These are phyloP conservation scores for Capniomyces stellatus DNA, from an alignment of 371 early-diverging fungal species.

Conservation along the genomic window DNA sequence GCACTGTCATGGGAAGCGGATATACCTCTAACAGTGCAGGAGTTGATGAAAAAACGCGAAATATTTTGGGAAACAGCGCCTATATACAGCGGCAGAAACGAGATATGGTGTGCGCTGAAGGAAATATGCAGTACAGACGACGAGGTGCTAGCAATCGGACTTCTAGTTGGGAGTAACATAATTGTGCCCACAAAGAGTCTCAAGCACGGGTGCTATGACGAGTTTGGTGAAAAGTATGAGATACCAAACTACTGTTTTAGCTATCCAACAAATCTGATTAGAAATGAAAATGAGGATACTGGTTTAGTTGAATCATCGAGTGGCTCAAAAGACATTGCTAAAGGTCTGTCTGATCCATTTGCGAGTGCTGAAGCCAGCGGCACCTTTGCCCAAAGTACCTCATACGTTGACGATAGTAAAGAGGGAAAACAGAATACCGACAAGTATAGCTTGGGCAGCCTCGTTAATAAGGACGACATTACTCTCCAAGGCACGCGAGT, in stretches of 20 bases:
- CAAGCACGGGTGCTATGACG: slow-evolving; percentile 53
- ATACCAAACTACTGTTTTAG: slow-evolving; percentile 45
- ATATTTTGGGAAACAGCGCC: slow-evolving; percentile 63
- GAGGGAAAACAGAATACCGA: too few species aligned
- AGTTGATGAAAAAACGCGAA: slow-evolving; percentile 31
- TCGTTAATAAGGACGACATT: too few species aligned
- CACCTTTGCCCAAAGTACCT: background rate
- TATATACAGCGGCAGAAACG: slow-evolving; percentile 41
- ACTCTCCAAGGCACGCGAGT: too few species aligned
- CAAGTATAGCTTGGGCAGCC: too few species aligned
- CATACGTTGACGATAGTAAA: too few species aligned
- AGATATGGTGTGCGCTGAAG: slow-evolving; percentile 54
- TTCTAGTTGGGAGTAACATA: slow-evolving; percentile 41
- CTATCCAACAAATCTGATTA: slow-evolving; percentile 34
- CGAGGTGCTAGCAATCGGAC: slow-evolving; percentile 33
- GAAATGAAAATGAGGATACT: slow-evolving; percentile 2
- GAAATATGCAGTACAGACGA: slow-evolving; percentile 13
- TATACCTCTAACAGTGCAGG: slow-evolving; percentile 24
- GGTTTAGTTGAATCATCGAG: background rate
- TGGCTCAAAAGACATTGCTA: background rate
- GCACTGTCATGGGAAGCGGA: slow-evolving; percentile 7
- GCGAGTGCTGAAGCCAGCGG: background rate
- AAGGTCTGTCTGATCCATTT: background rate
- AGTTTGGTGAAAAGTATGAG: slow-evolving; percentile 42
- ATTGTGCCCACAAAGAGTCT: slow-evolving; percentile 47